Evolutionary conservation across 169 alveolate genomes (phyloP), one percentile per base, ranked within the genome.

Genomic region (Eimeria necatrix): DNA sequence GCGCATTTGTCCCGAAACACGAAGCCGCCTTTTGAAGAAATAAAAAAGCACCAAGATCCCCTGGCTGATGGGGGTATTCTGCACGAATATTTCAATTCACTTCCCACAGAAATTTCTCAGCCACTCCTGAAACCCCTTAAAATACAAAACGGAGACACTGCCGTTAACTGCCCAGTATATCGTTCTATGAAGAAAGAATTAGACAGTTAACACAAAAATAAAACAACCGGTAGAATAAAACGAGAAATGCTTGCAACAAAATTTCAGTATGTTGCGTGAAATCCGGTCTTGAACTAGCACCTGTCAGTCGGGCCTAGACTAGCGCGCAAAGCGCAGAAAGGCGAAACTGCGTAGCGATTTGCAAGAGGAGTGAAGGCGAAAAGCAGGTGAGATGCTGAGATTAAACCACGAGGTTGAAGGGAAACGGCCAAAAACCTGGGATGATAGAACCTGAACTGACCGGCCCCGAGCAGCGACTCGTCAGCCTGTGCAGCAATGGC

Each of bases 391-490:
- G 68, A 26, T 59, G 24, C 61, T 12, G 16, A 84, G 20, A 60
- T 84, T 84, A 84, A 84, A 84, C 64, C 60, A 76, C 59, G 92
- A 9, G 14, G 41, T 84, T 4, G 26, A 53, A 64, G 61, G 76
- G 41, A 59, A 84, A 84, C 26, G 92, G 92, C 76, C 92, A 84
- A 84, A 83, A 84, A 84, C 92, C 80, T 84, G 78, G 74, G 73
- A 71, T 71, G 92, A 84, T 84, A 84, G 92, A 56, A 60, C 92
- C 92, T 84, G 70, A 84, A 60, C 51, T 84, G 80, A 84, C 80
- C 92, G 81, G 80, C 92, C 92, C 92, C 80, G 92, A 84, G 76
- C 76, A 84, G 92, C 80, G 80, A 84, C 92, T 32, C 80, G 92
- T 46, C 80, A 53, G 92, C 92, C 41, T 53, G 80, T 78, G 81